These are phyloP conservation scores for Populus ilicifolia DNA, from an alignment of 345 rosid genomes.

Conservation along the genomic window DNA sequence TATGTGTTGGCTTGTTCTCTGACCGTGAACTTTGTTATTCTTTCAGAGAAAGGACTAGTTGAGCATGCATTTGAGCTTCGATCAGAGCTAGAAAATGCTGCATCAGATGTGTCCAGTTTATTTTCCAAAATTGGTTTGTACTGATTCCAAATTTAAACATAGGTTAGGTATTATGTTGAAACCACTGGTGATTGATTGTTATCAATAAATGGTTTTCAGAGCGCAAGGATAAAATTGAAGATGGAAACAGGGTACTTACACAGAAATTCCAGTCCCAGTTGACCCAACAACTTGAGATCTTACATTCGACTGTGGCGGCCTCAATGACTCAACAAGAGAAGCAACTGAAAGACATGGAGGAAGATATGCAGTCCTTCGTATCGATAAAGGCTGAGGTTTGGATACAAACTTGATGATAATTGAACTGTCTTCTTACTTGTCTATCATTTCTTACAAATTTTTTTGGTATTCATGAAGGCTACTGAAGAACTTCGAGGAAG, in stretches of 20 bases:
- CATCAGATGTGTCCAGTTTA: conserved; percentile 80
- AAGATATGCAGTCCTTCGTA: conserved; percentile 92
- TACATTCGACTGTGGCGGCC: conserved; percentile 82
- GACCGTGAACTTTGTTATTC: conserved; percentile 3
- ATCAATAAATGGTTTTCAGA: conserved; percentile 42
- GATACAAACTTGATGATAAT: not conserved
- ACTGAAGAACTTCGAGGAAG: conserved; percentile 78
- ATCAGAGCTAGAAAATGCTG: conserved; percentile 76
- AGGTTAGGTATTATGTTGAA: not conserved
- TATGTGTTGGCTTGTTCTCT: not conserved
- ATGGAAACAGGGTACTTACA: conserved; percentile 65
- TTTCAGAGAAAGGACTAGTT: conserved; percentile 74
- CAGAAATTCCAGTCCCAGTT: conserved; percentile 76
- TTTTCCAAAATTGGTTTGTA: conserved; percentile 79
- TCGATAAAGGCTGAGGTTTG: conserved; percentile 74
- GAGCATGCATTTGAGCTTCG: conserved; percentile 85
- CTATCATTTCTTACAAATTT: conserved; percentile 8
- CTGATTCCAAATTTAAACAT: conserved; percentile 10
- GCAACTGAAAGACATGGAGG: conserved; percentile 88
- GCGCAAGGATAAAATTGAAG: conserved; percentile 91
- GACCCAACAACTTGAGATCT: conserved; percentile 75
- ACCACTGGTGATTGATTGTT: not conserved
- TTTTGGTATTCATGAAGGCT: conserved; percentile 46
- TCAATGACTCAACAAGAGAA: conserved; percentile 86
- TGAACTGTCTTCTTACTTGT: not conserved